These are phyloP conservation scores for Zymoseptoria brevis DNA, from an alignment of 2,329 filamentous ascomycete genomes.

Conservation along the genomic window DNA sequence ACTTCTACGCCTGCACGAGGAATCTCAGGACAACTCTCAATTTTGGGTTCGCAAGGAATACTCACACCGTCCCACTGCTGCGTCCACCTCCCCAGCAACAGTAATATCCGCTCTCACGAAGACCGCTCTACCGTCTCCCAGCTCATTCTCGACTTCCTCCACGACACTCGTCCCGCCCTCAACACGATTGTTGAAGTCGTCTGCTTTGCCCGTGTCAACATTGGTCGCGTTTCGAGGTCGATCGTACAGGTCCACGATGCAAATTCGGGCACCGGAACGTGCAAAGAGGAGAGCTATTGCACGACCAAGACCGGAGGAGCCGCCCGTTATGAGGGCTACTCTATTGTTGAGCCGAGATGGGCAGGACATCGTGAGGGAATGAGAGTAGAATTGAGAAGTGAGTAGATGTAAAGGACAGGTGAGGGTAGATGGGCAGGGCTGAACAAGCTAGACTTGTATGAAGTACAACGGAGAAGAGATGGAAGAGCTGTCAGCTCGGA, in stretches of 20 bases:
- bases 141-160: constrained; percentile 16
- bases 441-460: too few species aligned
- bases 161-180: constrained; percentile 8
- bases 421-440: too few species aligned
- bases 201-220: constrained; percentile 25
- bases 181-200: constrained; percentile 24
- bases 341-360: constrained; percentile 6
- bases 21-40: too few species aligned
- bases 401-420: too few species aligned
- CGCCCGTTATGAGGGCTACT: constrained; percentile 21
- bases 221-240: constrained; percentile 25
- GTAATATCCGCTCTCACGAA: constrained; percentile 30
- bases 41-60: not conserved
- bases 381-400: too few species aligned
- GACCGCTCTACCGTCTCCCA: constrained; percentile 13
- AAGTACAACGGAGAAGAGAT: too few species aligned
- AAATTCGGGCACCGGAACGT: constrained; percentile 24
- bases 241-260: constrained; percentile 27
- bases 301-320: constrained; percentile 26
- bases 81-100: constrained; percentile 21
- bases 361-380: too few species aligned
- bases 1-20: constrained; percentile 15
- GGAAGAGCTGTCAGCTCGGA: too few species aligned
- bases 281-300: constrained; percentile 26
- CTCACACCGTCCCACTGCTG: constrained; percentile 18